Percentiles rank a stretch among this genome's conserved stretches.
phyloP scores from a whole-genome alignment of 2,329 filamentous ascomycete species.

The Trichothecium roseum region DNA sequence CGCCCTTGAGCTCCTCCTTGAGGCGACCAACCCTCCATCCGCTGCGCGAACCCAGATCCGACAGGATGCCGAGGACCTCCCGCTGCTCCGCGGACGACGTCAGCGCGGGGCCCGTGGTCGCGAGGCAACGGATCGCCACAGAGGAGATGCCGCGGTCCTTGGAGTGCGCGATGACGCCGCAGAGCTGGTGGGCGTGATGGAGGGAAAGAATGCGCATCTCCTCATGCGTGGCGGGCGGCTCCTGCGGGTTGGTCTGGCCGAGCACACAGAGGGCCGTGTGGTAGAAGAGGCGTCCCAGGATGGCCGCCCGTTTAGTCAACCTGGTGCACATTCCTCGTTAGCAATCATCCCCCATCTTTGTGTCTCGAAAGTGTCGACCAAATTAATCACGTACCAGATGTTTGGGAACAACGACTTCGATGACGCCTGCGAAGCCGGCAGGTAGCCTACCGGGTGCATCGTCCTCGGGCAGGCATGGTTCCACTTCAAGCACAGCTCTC shows the following conservation, averaged over 20 bases:
- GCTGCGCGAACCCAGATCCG: constrained; percentile 63
- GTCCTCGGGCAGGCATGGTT: constrained; percentile 66
- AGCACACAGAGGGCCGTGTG: constrained; percentile 78
- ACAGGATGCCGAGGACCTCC: constrained; percentile 69
- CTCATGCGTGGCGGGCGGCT: constrained; percentile 43
- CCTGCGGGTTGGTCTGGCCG: constrained; percentile 66
- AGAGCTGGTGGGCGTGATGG: constrained; percentile 73
- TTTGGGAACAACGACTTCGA: constrained; percentile 73
- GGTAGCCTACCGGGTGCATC: constrained; percentile 77
- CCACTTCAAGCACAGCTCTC: constrained; percentile 75
- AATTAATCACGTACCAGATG: constrained; percentile 75
- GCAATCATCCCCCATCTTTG: too few species aligned
- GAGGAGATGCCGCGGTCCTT: constrained; percentile 71
- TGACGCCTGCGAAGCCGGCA: constrained; percentile 56
- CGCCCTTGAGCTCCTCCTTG: constrained; percentile 60
- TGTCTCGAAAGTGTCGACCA: too few species aligned
- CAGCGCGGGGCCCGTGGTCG: constrained; percentile 66
- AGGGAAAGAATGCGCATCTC: constrained; percentile 63
- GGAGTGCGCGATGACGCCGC: constrained; percentile 78
- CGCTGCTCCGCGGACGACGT: constrained; percentile 61
- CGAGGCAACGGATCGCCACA: constrained; percentile 69
- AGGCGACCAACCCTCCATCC: constrained; percentile 69
- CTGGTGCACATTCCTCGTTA: constrained; percentile 33
- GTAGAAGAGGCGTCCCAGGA: constrained; percentile 78
- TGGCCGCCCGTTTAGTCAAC: constrained; percentile 73